Conservation (phyloP, 371 early-diverging fungal genomes). For the Mortierella sp. region DNA sequence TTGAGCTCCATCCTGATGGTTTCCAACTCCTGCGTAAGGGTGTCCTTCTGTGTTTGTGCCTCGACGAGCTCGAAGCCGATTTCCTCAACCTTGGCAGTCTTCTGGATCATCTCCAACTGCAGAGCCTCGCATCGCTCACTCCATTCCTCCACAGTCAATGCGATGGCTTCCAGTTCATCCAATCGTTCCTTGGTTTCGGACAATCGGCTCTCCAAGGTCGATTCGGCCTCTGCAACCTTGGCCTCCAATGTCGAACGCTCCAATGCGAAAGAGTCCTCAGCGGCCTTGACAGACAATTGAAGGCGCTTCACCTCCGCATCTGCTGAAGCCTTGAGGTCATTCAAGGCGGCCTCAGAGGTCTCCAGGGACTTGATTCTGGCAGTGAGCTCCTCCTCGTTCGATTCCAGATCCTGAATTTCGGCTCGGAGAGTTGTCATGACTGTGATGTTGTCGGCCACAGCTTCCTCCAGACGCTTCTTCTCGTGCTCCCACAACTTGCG, state of each 20-base stretch:
- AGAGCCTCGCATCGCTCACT: slow-evolving; percentile 49
- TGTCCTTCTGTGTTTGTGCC: slow-evolving; percentile 19
- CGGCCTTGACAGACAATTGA: slow-evolving; percentile 60
- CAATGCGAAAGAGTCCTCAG: slow-evolving; percentile 62
- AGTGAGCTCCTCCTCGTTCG: slow-evolving; percentile 54
- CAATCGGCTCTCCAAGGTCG: slow-evolving; percentile 34
- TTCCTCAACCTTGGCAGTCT: slow-evolving; percentile 42
- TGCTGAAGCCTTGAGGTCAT: slow-evolving; percentile 18
- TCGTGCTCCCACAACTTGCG: slow-evolving; percentile 69
- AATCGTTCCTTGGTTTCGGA: slow-evolving; percentile 36
- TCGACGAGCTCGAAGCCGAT: slow-evolving; percentile 38
- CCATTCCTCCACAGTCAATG: slow-evolving; percentile 49
- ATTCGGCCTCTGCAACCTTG: slow-evolving; percentile 61
- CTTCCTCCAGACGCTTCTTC: slow-evolving; percentile 65
- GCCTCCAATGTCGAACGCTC: slow-evolving; percentile 60
- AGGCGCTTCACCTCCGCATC: slow-evolving; percentile 58
- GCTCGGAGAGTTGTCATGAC: slow-evolving; percentile 53
- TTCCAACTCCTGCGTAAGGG: slow-evolving; percentile 4
- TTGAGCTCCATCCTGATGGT: slow-evolving; percentile 32
- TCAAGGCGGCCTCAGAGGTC: slow-evolving; percentile 17
- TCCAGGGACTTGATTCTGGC: slow-evolving; percentile 61
- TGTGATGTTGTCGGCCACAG: slow-evolving; percentile 58
- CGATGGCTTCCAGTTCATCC: slow-evolving; percentile 41
- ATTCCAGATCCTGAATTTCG: slow-evolving; percentile 56
- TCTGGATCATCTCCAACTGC: slow-evolving; percentile 56